Percentiles rank a stretch among this genome's conserved stretches.
phyloP scores from a whole-genome alignment of 2,329 filamentous ascomycete genomes.

The Metarhizium guizhouense region DNA sequence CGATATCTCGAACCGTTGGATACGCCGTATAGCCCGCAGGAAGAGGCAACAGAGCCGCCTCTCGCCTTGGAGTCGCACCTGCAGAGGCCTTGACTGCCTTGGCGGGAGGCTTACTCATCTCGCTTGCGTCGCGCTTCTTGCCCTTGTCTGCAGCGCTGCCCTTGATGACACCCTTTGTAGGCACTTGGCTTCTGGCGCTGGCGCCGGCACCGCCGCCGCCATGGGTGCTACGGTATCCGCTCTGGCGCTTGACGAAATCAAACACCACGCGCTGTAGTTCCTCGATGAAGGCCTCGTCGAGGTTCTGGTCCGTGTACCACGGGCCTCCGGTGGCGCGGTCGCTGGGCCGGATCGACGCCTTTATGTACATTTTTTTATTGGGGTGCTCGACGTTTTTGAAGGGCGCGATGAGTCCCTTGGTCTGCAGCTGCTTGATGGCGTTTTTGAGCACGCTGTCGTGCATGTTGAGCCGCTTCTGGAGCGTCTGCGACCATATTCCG shows the following conservation, averaged over 20 bases:
- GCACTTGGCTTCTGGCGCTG: slow-evolving; percentile 30
- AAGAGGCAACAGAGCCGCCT: slow-evolving; percentile 38
- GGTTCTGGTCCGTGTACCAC: slow-evolving; percentile 86
- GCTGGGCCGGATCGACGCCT: slow-evolving; percentile 71
- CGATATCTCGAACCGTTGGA: slow-evolving; percentile 72
- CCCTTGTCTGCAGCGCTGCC: slow-evolving; percentile 34
- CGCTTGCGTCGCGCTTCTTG: slow-evolving; percentile 41
- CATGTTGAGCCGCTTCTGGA: slow-evolving; percentile 72
- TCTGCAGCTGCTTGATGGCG: slow-evolving; percentile 74
- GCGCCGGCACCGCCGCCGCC: slow-evolving; percentile 14
- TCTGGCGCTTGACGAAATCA: slow-evolving; percentile 61
- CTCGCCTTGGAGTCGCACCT: slow-evolving; percentile 16
- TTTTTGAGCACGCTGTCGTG: slow-evolving; percentile 77
- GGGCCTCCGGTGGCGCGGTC: slow-evolving; percentile 88
- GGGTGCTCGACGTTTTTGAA: slow-evolving; percentile 90
- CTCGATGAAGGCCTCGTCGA: slow-evolving; percentile 83
- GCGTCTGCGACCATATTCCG: slow-evolving; percentile 84
- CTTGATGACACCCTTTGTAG: slow-evolving; percentile 48
- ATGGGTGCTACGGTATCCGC: slow-evolving; percentile 51
- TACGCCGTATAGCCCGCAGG: slow-evolving; percentile 66
- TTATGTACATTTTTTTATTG: slow-evolving; percentile 93
- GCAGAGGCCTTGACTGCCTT: slow-evolving; percentile 17
- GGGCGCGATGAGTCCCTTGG: slow-evolving; percentile 72
- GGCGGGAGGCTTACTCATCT: slow-evolving; percentile 23
- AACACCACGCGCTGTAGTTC: slow-evolving; percentile 66